A percentile compares a stretch with the other conserved stretches of the same genome.
phyloP scores from a whole-genome alignment of 257 asterid species.

The Salvia rosmarinus region DNA sequence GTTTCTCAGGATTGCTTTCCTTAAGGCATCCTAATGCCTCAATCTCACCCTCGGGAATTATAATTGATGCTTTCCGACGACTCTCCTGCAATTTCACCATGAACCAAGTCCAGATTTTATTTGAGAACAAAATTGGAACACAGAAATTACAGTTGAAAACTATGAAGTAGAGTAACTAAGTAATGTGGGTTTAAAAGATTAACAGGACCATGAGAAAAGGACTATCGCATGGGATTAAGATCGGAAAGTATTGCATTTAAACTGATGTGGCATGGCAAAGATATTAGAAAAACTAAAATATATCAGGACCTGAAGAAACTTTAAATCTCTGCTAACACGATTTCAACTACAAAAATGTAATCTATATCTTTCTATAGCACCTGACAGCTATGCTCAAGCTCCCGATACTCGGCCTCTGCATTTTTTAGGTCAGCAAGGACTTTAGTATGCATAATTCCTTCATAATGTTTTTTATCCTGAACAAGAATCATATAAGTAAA shows the following conservation, averaged over 20 bases:
- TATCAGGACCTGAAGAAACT: constrained; percentile 27
- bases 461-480: constrained; percentile 70
- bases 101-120: constrained; percentile 31
- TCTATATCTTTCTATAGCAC: constrained; percentile 45
- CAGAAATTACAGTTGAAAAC: constrained; percentile 23
- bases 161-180: constrained; percentile 3
- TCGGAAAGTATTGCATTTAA: neutral
- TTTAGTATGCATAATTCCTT: constrained; percentile 52
- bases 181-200: neutral
- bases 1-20: constrained; percentile 72
- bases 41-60: constrained; percentile 78
- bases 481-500: constrained; percentile 28
- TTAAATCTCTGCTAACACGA: neutral
- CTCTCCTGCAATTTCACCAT: constrained; percentile 58
- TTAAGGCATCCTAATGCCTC: constrained; percentile 65
- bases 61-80: constrained; percentile 69
- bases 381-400: constrained; percentile 69
- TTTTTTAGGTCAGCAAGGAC: constrained; percentile 57
- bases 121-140: constrained; percentile 26
- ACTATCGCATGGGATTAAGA: constrained; percentile 1
- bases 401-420: constrained; percentile 55
- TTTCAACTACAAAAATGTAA: neutral
- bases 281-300: neutral
- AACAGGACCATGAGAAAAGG: neutral
- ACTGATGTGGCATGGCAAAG: constrained; percentile 11